phyloP scores from a whole-genome alignment of 306 rosid species.

The Amphicarpaea edgeworthii region DNA sequence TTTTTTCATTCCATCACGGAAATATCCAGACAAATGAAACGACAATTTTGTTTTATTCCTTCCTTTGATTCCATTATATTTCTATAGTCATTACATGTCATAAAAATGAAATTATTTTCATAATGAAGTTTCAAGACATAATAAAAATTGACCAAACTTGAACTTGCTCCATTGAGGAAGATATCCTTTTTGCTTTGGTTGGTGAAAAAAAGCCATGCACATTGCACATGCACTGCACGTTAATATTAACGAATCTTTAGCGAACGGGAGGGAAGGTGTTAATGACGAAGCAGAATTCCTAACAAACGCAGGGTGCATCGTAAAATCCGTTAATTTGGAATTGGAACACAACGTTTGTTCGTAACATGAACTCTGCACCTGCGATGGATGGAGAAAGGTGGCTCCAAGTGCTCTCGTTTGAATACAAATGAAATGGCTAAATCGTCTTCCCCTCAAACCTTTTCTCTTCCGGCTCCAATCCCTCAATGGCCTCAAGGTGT shows the following conservation, averaged over 20 bases:
- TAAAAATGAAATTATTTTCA: neutral
- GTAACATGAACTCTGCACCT: neutral
- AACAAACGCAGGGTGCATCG: neutral
- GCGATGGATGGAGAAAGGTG: constrained; percentile 47
- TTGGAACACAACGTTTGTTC: neutral
- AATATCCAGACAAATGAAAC: neutral
- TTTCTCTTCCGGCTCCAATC: constrained; percentile 68
- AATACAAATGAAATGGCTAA: constrained; percentile 43
- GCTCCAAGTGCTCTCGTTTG: constrained; percentile 56
- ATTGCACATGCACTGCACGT: neutral
- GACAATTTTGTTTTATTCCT: neutral
- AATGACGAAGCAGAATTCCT: neutral
- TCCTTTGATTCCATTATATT: too few relatives aligned
- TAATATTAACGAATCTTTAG: neutral
- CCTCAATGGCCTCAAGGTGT: constrained; percentile 86
- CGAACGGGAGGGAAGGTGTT: neutral
- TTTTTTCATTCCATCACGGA: neutral
- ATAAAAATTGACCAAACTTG: neutral
- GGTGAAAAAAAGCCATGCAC: neutral
- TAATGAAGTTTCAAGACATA: neutral
- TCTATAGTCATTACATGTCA: neutral
- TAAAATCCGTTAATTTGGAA: neutral
- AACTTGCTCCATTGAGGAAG: neutral
- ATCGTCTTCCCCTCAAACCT: constrained; percentile 51
- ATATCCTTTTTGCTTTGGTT: neutral